Conservation (phyloP, 1,139 yeast genomes). For the Taphrina populina region DNA sequence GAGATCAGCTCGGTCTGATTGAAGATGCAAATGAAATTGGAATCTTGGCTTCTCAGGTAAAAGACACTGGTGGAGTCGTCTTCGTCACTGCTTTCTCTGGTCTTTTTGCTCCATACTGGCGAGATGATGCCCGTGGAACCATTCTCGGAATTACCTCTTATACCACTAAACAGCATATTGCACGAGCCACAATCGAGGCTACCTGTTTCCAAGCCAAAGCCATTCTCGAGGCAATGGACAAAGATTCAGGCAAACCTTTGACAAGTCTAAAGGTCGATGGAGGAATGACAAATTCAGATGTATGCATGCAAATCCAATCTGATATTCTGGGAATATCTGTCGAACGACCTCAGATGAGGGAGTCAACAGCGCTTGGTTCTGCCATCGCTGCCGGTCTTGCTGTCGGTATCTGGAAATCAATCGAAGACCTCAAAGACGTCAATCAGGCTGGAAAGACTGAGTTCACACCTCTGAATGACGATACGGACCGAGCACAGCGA, state of each 20-base stretch:
- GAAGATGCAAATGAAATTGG: slow-evolving; percentile 84
- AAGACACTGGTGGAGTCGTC: slow-evolving; percentile 85
- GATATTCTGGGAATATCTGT: slow-evolving; percentile 84
- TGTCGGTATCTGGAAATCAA: slow-evolving; percentile 70
- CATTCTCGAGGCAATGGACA: slow-evolving; percentile 83
- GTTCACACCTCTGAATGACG: slow-evolving; percentile 62
- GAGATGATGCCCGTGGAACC: slow-evolving; percentile 86
- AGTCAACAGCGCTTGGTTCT: slow-evolving; percentile 94
- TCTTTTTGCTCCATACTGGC: slow-evolving; percentile 95
- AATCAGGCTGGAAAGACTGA: slow-evolving; percentile 49
- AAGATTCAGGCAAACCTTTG: slow-evolving; percentile 65
- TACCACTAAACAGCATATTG: slow-evolving; percentile 82
- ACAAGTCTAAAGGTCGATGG: slow-evolving; percentile 74
- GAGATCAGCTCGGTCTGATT: slow-evolving; percentile 83
- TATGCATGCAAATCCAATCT: slow-evolving; percentile 91
- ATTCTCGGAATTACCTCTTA: slow-evolving; percentile 89
- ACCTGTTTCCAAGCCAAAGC: slow-evolving; percentile 93
- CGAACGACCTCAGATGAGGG: slow-evolving; percentile 75
- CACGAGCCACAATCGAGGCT: slow-evolving; percentile 92
- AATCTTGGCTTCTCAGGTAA: slow-evolving; percentile 78
- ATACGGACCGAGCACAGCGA: slow-evolving; percentile 59
- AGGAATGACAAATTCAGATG: slow-evolving; percentile 90
- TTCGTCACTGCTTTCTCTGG: slow-evolving; percentile 96
- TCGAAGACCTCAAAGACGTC: slow-evolving; percentile 59
- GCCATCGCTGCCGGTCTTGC: slow-evolving; percentile 94